phyloP scores from a whole-genome alignment of 2,329 filamentous ascomycete genomes.

The Ceratocystis alfenasii region DNA sequence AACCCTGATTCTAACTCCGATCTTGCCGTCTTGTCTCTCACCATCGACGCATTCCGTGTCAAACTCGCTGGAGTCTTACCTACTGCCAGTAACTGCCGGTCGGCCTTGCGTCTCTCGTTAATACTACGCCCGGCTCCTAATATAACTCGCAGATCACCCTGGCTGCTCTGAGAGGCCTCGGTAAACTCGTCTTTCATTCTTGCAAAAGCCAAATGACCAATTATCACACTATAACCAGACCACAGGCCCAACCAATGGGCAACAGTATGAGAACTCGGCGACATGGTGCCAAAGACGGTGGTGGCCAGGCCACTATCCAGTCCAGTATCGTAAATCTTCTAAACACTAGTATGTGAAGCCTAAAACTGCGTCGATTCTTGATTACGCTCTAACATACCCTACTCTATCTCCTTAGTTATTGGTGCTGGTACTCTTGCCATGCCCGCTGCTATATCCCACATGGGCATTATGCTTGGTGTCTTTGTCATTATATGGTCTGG shows the following conservation, averaged over 20 bases:
- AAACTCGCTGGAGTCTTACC: not conserved
- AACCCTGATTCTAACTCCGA: not conserved
- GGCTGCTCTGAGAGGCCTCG: not conserved
- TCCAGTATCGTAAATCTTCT: slow-evolving; percentile 92
- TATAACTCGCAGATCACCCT: not conserved
- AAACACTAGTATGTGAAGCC: slow-evolving; percentile 65
- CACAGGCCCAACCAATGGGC: slow-evolving; percentile 27
- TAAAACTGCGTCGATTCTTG: not conserved
- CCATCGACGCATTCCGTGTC: not conserved
- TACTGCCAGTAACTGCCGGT: not conserved
- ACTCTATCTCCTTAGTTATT: slow-evolving; percentile 50
- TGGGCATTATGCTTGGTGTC: slow-evolving; percentile 78
- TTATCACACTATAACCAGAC: slow-evolving; percentile 38
- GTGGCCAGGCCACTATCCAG: slow-evolving; percentile 73
- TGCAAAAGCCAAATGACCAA: slow-evolving; percentile 37
- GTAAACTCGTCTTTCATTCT: not conserved
- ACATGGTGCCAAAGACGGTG: slow-evolving; percentile 58
- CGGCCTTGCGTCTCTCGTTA: not conserved
- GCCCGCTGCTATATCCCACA: slow-evolving; percentile 91
- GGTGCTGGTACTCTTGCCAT: slow-evolving; percentile 88
- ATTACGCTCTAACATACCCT: slow-evolving; percentile 22
- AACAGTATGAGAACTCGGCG: slow-evolving; percentile 46
- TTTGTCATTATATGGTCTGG: slow-evolving; percentile 87
- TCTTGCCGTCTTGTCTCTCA: not conserved
- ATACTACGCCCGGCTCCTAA: not conserved